These are phyloP conservation scores for Pythium aphanidermatum DNA, from an alignment of 352 stramenopile genomes.

Conservation along the genomic window DNA sequence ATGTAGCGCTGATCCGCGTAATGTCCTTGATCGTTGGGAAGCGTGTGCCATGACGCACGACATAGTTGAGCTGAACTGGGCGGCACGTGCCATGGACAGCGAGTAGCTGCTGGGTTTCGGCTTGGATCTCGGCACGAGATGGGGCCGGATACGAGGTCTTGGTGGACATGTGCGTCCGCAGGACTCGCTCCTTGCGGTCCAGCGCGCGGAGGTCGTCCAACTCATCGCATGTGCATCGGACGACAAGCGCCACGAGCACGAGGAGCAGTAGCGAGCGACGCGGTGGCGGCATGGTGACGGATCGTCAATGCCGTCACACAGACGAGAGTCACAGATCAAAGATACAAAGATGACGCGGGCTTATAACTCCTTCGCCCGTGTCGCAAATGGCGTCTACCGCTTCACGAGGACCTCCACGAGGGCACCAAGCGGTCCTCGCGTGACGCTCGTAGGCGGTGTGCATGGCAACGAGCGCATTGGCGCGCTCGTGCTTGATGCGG, in stretches of 20 bases:
- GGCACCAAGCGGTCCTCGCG: slow-evolving; percentile 23
- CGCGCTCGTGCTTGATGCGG: slow-evolving; percentile 47
- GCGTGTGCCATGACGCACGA: slow-evolving; percentile 70
- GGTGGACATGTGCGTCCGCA: slow-evolving; percentile 66
- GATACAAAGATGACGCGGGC: slow-evolving; percentile 14
- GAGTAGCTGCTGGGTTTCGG: not conserved
- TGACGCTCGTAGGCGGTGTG: slow-evolving; percentile 60
- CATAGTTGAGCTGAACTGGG: slow-evolving; percentile 69
- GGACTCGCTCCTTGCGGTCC: slow-evolving; percentile 18
- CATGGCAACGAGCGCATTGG: slow-evolving; percentile 77
- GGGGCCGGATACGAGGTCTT: slow-evolving; percentile 63
- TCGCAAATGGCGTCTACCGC: slow-evolving; percentile 38
- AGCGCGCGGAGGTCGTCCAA: slow-evolving; percentile 1
- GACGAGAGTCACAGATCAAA: not conserved
- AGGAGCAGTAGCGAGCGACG: slow-evolving; percentile 4
- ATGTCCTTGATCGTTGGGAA: slow-evolving; percentile 81
- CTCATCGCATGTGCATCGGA: not conserved
- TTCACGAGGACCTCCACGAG: slow-evolving; percentile 22
- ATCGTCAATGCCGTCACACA: slow-evolving; percentile 11
- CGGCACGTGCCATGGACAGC: slow-evolving; percentile 16
- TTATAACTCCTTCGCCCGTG: slow-evolving; percentile 32
- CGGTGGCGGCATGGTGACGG: not conserved
- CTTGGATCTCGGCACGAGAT: slow-evolving; percentile 1
- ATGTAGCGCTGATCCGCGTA: slow-evolving; percentile 33
- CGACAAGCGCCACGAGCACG: slow-evolving; percentile 13